Percentiles rank a stretch among this genome's conserved stretches.
phyloP scores from a whole-genome alignment of 495 filamentous ascomycete genomes.

The Parmelia sp. region DNA sequence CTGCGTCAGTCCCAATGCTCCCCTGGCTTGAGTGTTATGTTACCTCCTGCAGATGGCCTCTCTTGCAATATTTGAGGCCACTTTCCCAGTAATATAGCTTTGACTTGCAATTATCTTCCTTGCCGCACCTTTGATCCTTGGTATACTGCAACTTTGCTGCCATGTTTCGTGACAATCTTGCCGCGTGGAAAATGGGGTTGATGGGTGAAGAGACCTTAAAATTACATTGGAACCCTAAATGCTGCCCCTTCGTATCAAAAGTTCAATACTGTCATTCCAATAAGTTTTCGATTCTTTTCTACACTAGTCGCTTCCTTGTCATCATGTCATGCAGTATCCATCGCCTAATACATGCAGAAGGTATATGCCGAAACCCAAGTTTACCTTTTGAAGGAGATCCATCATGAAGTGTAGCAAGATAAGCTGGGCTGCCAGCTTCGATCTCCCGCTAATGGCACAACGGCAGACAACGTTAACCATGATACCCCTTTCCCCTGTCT shows the following conservation, averaged over 20 bases:
- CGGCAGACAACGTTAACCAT: conserved; percentile 8
- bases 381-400: conserved; percentile 12
- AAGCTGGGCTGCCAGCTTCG: conserved; percentile 25
- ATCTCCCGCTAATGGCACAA: conserved; percentile 11
- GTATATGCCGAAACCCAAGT: conserved; percentile 23
- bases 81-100: conserved; percentile 56
- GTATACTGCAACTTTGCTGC: conserved; percentile 44
- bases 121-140: conserved; percentile 52
- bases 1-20: background rate
- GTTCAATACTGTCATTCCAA: too few species aligned
- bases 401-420: conserved; percentile 20
- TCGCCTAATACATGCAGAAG: conserved; percentile 20
- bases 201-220: too few species aligned
- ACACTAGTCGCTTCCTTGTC: conserved; percentile 23
- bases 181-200: too few species aligned
- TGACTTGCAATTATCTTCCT: conserved; percentile 56
- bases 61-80: conserved; percentile 58
- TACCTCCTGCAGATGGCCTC: conserved; percentile 60
- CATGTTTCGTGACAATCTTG: too few species aligned
- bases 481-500: background rate
- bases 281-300: conserved; percentile 19
- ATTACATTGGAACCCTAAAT: too few species aligned
- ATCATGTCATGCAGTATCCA: conserved; percentile 25
- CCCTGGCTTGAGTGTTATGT: background rate
- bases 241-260: too few species aligned